Conservation (phyloP, 2,329 filamentous ascomycete species). For the Pyrenophora seminiperda region DNA sequence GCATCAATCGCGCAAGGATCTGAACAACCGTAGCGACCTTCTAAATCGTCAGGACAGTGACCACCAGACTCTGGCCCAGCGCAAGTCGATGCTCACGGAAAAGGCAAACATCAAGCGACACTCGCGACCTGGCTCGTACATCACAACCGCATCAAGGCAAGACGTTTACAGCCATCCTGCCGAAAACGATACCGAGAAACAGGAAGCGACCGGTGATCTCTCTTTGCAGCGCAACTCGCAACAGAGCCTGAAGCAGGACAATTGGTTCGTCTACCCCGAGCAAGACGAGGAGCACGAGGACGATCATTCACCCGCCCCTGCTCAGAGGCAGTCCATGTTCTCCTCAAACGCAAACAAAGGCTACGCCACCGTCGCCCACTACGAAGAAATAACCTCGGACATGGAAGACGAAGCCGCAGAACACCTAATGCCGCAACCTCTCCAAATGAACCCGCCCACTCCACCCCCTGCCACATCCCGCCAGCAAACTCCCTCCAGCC, state of each 20-base stretch:
- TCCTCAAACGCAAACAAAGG: conserved; percentile 33
- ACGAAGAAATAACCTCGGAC: conserved; percentile 39
- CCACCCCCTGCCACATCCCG: conserved; percentile 31
- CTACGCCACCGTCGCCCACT: conserved; percentile 36
- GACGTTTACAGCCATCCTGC: conserved; percentile 38
- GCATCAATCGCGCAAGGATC: conserved; percentile 46
- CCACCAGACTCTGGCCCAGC: conserved; percentile 39
- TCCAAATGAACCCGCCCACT: conserved; percentile 56
- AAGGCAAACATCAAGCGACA: conserved; percentile 43
- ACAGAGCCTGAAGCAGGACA: conserved; percentile 51
- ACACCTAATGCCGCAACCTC: conserved; percentile 48
- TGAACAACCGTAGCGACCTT: conserved; percentile 43
- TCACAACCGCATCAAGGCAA: conserved; percentile 37
- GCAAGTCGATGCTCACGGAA: conserved; percentile 41
- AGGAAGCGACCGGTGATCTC: conserved; percentile 31
- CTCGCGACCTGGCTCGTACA: conserved; percentile 34
- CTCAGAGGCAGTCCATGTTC: conserved; percentile 32
- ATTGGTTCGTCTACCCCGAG: conserved; percentile 53
- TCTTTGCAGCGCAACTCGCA: conserved; percentile 36
- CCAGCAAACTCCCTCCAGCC: conserved; percentile 32
- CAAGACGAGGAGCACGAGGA: conserved; percentile 22
- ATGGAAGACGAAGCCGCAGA: conserved; percentile 32
- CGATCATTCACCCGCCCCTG: conserved; percentile 15
- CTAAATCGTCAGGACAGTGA: conserved; percentile 31
- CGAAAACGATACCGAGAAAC: conserved; percentile 16